phyloP scores from a whole-genome alignment of 306 rosid genomes.

The Crataegus laevigata region DNA sequence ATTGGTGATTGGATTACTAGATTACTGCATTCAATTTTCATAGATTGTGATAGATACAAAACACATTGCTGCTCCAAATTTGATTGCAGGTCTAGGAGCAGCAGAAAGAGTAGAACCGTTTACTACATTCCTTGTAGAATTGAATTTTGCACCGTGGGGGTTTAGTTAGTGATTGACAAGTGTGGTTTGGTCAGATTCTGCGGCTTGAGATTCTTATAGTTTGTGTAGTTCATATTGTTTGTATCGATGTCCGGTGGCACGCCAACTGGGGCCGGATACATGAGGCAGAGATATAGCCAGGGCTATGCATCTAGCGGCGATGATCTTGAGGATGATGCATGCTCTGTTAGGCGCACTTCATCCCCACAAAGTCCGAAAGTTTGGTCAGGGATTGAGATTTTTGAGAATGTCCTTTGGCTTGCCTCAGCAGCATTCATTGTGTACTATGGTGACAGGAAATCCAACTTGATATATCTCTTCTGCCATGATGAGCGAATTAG shows the following conservation, averaged over 20 bases:
- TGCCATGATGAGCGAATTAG: constrained; percentile 75
- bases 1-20: background rate
- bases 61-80: constrained; percentile 13
- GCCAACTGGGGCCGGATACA: constrained; percentile 66
- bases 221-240: constrained; percentile 12
- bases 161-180: constrained; percentile 18
- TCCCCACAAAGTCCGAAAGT: constrained; percentile 35
- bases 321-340: constrained; percentile 95
- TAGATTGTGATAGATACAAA: constrained; percentile 9
- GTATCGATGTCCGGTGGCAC: constrained; percentile 78
- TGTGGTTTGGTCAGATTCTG: constrained; percentile 17
- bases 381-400: constrained; percentile 61
- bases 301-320: constrained; percentile 92
- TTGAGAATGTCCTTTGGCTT: constrained; percentile 83
- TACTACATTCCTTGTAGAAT: background rate
- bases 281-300: constrained; percentile 97
- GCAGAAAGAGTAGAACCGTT: background rate
- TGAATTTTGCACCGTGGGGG: background rate
- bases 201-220: constrained; percentile 21
- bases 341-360: constrained; percentile 52
- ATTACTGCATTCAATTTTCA: background rate
- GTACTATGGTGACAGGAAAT: constrained; percentile 73
- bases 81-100: constrained; percentile 7
- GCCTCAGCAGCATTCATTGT: constrained; percentile 71
- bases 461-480: constrained; percentile 74